Conservation (phyloP, 495 filamentous ascomycete species). For the Astrothelium subdiscretum region DNA sequence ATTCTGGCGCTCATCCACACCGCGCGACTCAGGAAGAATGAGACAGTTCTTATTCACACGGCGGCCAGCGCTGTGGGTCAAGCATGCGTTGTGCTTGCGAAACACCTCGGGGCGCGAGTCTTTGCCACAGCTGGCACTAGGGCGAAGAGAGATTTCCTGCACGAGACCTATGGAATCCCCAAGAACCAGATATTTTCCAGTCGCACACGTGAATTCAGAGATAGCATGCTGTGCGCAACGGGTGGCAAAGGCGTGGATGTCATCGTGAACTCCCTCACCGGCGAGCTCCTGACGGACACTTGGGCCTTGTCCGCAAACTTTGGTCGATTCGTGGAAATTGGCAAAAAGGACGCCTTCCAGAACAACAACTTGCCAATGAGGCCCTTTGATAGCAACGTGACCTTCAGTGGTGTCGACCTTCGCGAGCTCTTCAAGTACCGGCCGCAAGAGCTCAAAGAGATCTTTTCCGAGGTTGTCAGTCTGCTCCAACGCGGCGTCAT, state of each 20-base stretch:
- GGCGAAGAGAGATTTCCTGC: constrained; percentile 32
- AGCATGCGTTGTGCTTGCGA: constrained; percentile 35
- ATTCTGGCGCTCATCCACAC: constrained; percentile 31
- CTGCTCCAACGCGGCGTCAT: constrained; percentile 2
- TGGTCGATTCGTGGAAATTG: constrained; percentile 37
- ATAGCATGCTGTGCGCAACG: constrained; percentile 4
- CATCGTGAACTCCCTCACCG: constrained; percentile 13
- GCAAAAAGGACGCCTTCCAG: constrained; percentile 21
- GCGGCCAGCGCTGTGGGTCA: constrained; percentile 38
- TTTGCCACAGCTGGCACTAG: constrained; percentile 36
- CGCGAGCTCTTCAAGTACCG: constrained; percentile 3
- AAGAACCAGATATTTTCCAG: constrained; percentile 29
- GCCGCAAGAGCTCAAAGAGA: constrained; percentile 14
- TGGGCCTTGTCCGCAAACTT: constrained; percentile 21
- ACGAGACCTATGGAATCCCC: constrained; percentile 28
- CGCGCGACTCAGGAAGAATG: constrained; percentile 22
- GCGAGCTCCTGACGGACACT: constrained; percentile 13
- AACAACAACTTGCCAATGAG: constrained; percentile 7
- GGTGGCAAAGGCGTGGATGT: constrained; percentile 15
- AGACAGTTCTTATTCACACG: constrained; percentile 40
- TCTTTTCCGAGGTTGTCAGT: constrained; percentile 4
- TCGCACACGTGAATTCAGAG: background rate
- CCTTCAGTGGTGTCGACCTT: constrained; percentile 30
- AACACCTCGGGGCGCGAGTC: constrained; percentile 26
- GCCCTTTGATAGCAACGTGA: constrained; percentile 14